These are phyloP conservation scores for Psilocybe sp. DNA, from an alignment of 768 basidiomycete species.

Conservation along the genomic window DNA sequence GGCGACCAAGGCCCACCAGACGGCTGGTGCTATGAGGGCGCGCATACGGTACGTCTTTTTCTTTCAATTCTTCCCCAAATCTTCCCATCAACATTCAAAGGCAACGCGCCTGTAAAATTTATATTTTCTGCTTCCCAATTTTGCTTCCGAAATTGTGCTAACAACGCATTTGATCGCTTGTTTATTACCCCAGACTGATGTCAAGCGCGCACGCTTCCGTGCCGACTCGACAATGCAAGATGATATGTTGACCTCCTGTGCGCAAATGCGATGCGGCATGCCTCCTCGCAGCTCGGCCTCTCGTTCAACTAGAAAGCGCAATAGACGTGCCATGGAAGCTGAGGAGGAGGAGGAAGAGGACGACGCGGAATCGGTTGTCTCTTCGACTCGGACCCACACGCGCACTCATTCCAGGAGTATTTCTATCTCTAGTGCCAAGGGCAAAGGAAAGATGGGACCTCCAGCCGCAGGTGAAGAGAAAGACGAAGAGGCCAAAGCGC, in stretches of 20 bases:
- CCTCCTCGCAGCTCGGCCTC: conserved; percentile 19
- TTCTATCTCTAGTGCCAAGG: conserved; percentile 9
- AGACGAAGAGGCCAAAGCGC: conserved; percentile 16
- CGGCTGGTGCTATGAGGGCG: conserved; percentile 85
- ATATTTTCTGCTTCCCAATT: conserved; percentile 18
- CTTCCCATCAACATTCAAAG: conserved; percentile 1
- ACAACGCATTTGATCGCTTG: neutral
- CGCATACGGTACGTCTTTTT: conserved; percentile 59
- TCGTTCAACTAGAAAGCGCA: conserved; percentile 27
- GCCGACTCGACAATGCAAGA: conserved; percentile 66
- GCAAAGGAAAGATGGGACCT: conserved; percentile 5
- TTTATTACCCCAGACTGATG: conserved; percentile 49
- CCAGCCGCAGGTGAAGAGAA: conserved; percentile 1
- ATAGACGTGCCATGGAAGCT: conserved; percentile 15
- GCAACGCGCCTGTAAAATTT: neutral
- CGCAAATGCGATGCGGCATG: conserved; percentile 51
- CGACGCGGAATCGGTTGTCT: conserved; percentile 7
- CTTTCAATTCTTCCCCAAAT: conserved; percentile 8
- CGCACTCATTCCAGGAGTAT: conserved; percentile 1
- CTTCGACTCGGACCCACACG: conserved; percentile 7
- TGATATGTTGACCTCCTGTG: conserved; percentile 69
- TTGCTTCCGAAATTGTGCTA: conserved; percentile 1
- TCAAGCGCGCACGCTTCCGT: conserved; percentile 75
- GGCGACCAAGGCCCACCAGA: conserved; percentile 83
- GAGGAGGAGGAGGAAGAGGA: conserved; percentile 7